Evolutionary conservation across 306 rosid species (phyloP).

Genomic region (Hippophae rhamnoides): DNA sequence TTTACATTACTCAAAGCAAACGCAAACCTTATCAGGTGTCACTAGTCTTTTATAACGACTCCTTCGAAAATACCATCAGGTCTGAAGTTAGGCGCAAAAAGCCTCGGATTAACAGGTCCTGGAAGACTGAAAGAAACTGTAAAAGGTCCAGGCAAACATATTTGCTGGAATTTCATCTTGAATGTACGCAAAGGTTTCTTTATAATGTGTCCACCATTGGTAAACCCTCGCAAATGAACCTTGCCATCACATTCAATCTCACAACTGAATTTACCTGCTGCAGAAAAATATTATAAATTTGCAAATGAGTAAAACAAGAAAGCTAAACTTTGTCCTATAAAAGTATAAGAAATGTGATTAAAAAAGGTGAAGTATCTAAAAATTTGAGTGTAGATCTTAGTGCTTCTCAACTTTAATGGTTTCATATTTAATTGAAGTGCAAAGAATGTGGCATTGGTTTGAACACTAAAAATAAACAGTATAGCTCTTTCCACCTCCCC

Average conservation of each 20-base stretch:
- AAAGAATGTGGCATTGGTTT: not conserved
- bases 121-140: constrained; percentile 65
- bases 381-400: too few species aligned
- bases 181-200: constrained; percentile 44
- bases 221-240: constrained; percentile 47
- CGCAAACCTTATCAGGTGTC: too few species aligned
- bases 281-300: constrained; percentile 8
- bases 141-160: constrained; percentile 65
- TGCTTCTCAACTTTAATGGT: too few species aligned
- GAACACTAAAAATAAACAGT: not conserved
- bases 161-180: constrained; percentile 36
- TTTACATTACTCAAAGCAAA: too few species aligned
- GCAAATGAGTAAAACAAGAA: not conserved
- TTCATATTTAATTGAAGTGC: not conserved
- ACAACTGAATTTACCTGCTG: constrained; percentile 51
- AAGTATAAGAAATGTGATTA: too few species aligned
- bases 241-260: constrained; percentile 61
- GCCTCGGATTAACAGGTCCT: constrained; percentile 79
- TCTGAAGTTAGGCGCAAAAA: constrained; percentile 54
- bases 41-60: constrained; percentile 32
- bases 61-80: constrained; percentile 69
- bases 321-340: not conserved
- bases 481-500: not conserved
- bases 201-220: constrained; percentile 44
- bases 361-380: too few species aligned